Evolutionary conservation across 2,329 filamentous ascomycete species (phyloP).

Genomic region (Amylocarpus encephaloides): DNA sequence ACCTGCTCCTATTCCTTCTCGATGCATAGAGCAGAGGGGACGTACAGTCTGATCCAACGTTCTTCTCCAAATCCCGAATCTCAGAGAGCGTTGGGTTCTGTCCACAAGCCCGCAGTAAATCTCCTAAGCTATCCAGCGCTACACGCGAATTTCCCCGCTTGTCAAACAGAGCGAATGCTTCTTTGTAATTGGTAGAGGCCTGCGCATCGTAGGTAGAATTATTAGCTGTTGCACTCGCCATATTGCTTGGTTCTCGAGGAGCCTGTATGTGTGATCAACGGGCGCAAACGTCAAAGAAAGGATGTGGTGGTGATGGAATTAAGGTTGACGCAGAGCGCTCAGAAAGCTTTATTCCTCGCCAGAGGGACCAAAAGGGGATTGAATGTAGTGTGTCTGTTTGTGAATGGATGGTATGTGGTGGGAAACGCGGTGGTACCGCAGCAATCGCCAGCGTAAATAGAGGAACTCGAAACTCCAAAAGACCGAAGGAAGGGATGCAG

Average conservation of each 20-base stretch:
- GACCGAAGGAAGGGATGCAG: not conserved
- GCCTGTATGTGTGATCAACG: not conserved
- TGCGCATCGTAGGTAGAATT: constrained; percentile 36
- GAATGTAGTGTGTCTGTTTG: constrained; percentile 4
- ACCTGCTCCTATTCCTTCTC: not conserved
- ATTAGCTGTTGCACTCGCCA: constrained; percentile 20
- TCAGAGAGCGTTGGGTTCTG: constrained; percentile 96
- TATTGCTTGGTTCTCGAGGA: not conserved
- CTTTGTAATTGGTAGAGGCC: constrained; percentile 97
- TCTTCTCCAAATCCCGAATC: constrained; percentile 88
- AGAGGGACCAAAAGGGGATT: constrained; percentile 3
- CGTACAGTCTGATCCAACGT: constrained; percentile 85
- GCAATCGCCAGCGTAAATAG: constrained; percentile 2
- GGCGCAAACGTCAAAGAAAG: constrained; percentile 1
- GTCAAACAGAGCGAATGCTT: constrained; percentile 99
- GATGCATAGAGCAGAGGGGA: constrained; percentile 26
- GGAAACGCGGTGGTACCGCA: not conserved
- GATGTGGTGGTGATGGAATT: constrained; percentile 27
- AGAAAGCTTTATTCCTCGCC: not conserved
- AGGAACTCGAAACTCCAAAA: not conserved
- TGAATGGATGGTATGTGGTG: constrained; percentile 3
- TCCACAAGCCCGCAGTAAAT: constrained; percentile 90
- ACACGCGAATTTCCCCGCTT: constrained; percentile 97
- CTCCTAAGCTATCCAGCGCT: constrained; percentile 76
- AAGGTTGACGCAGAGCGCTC: constrained; percentile 38